Evolutionary conservation across 768 basidiomycete genomes (phyloP).

Genomic region (Hysterangium stoloniferum): DNA sequence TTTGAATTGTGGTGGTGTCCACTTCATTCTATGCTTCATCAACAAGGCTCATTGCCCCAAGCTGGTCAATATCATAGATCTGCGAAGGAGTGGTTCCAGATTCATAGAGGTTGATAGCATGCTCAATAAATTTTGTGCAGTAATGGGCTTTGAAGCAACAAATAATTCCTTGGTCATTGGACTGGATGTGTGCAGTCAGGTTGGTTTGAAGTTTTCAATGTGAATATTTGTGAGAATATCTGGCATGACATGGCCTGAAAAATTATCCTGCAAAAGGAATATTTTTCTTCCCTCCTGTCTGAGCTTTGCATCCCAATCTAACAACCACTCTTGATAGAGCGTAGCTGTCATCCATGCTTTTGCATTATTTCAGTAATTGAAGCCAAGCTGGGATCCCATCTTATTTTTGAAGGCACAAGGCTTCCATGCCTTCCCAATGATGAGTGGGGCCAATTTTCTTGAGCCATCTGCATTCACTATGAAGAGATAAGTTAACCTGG

Average conservation of each 20-base stretch:
- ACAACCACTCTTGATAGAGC: too few relatives aligned
- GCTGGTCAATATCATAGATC: too few relatives aligned
- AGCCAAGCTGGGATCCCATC: background rate
- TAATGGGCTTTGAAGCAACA: background rate
- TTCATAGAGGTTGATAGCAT: background rate
- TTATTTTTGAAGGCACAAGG: background rate
- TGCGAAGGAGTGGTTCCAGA: too few relatives aligned
- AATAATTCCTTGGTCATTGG: background rate
- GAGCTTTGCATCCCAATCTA: background rate
- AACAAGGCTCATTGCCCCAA: slow-evolving; percentile 31
- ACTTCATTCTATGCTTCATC: slow-evolving; percentile 26
- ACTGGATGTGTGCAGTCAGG: background rate
- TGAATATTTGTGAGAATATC: background rate
- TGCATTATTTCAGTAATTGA: background rate
- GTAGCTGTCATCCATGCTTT: too few relatives aligned
- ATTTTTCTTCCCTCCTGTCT: background rate
- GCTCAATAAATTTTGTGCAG: background rate
- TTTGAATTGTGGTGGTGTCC: too few relatives aligned
- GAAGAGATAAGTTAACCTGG: background rate
- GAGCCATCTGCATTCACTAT: too few relatives aligned
- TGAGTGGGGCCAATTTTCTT: background rate
- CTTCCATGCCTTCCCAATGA: background rate
- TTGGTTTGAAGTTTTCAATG: background rate
- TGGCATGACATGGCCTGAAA: background rate
- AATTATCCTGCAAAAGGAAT: background rate